These are phyloP conservation scores for Lichtheimia corymbifera DNA, from an alignment of 371 early-diverging fungal species.

Conservation along the genomic window DNA sequence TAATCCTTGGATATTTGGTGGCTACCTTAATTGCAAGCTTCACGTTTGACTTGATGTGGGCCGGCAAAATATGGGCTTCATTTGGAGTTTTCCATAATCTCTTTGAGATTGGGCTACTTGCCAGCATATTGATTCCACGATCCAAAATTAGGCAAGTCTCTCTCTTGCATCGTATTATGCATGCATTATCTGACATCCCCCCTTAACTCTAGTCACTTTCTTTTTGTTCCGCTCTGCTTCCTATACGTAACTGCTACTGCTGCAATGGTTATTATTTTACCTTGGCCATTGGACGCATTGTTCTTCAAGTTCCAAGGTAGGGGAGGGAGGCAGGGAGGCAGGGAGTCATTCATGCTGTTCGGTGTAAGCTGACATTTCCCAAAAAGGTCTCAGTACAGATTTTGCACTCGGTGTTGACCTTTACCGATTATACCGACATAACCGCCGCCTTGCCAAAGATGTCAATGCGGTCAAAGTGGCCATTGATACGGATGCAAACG, in stretches of 20 bases:
- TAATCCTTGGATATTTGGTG: slow-evolving; percentile 36
- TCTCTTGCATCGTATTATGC: background rate
- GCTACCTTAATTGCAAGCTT: slow-evolving; percentile 38
- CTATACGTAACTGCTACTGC: slow-evolving; percentile 32
- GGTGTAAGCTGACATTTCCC: too few species aligned
- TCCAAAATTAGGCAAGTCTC: slow-evolving; percentile 9
- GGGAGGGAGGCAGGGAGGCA: too few species aligned
- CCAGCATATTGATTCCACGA: slow-evolving; percentile 21
- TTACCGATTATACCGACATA: slow-evolving; percentile 34
- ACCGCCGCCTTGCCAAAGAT: slow-evolving; percentile 11
- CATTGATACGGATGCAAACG: background rate
- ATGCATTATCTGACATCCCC: background rate
- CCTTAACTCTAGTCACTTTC: slow-evolving; percentile 21
- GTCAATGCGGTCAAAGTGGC: slow-evolving; percentile 12
- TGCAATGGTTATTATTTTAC: slow-evolving; percentile 28
- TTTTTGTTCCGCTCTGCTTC: slow-evolving; percentile 34
- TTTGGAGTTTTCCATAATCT: slow-evolving; percentile 52
- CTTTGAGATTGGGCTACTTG: slow-evolving; percentile 41
- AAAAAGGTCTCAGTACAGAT: slow-evolving; percentile 45
- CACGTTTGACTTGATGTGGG: slow-evolving; percentile 41
- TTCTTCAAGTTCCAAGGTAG: slow-evolving; percentile 49
- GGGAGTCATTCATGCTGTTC: too few species aligned
- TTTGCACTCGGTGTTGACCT: slow-evolving; percentile 38
- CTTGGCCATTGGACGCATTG: slow-evolving; percentile 54
- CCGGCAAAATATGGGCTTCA: slow-evolving; percentile 53